Base-by-base conservation (phyloP, 768 basidiomycete species). In the Leccinum subgranulosum region DNA sequence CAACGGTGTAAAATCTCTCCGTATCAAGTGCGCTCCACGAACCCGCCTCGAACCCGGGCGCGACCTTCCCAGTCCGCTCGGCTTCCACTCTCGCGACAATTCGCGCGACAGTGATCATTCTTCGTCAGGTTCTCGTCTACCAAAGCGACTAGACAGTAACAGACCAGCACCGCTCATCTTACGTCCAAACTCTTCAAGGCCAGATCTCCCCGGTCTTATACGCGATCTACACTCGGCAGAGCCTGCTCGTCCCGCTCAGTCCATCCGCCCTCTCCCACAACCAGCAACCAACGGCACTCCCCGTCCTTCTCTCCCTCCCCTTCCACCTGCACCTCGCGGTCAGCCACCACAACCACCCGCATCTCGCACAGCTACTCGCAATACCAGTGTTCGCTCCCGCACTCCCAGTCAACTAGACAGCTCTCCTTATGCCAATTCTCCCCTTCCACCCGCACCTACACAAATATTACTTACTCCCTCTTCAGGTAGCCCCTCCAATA, bases 131-230 rank as follows among this genome's bases (percentile, higher is more conserved):
- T 71, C 72, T 17, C 71, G 71, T 48, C 72, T 69, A 15, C 70
- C 73, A 29, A 78, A 84, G 60, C 78, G 84, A 23, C 76, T 84
- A 27, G 83, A 88, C 62, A 81, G 76, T 52, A 81, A 78, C 41
- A 76, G 93, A 58, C 94, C 93, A 4, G 88, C 93, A 0, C 93
- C 94, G 0, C 76, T 96, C n/a, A 84, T 88, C 62, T 78, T 96
- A 10, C 79, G 82, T 17, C 78, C 79, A 1, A 79, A 79, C 57
- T 69, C 78, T 11, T 76, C 76, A 4, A 76, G 85, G 41, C 74
- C 77, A 15, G 86, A 88, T 66, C 82, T 94, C 1, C 92, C 92
- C 6, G 84, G 84, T 19, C 76, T 93, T 56, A 81, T 89, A 43
- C 82, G 86, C 51, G 86, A 90, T 60, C 79, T 78, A 27, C 64